Evolutionary conservation across 148 eudicot species (phyloP), one percentile per base, ranked within the genome.

Genomic region (Polygonum maritimum): DNA sequence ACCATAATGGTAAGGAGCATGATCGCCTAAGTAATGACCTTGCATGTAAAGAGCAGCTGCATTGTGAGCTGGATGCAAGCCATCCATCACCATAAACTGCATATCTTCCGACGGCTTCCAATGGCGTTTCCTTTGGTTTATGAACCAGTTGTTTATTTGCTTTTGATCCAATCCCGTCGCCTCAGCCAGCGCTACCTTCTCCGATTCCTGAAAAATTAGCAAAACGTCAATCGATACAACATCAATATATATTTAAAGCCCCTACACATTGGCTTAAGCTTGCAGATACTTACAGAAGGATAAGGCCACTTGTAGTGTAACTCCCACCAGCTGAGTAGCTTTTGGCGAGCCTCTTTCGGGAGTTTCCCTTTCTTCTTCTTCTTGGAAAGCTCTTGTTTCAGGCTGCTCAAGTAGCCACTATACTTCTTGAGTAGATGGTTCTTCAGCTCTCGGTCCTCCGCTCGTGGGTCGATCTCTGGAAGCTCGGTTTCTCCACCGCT

Each of bases 21-120:
- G 31, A 26, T 93, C 97, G 0, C 84, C 97, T 91, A 93, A 86
- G 79, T 87, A 93, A 74, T 89, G 94, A n/a, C 91, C 94, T 47
- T 93, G 97, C 94, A 93, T 91, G 69, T 88, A 93, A 39, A 91
- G 88, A 16, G 90, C 87, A 7, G 71, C 71, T 67, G 71, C 71
- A 67, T 67, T 67, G 73, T 81, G 86, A 18, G 87, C 97, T 5
- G 92, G 92, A 75, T 91, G 94, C 65, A 94, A 79, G 1, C 93
- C 95, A 69, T 94, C 98, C 98, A 94, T 94, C 21, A 91, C 95
- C 97, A 91, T 90, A 31, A 86, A 90, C 52, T 90, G 94, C 94
- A 90, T 88, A 72, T 90, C 91, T 79, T 90, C 94, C 0, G 94
- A 90, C 8, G 94, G 94, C 71, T 90, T 90, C 94, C 94, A 90